Percentiles rank a stretch among this genome's conserved stretches.
Evolutionary conservation across 495 filamentous ascomycete species (phyloP).

Genomic region (Hypomontagnella submonticulosa): DNA sequence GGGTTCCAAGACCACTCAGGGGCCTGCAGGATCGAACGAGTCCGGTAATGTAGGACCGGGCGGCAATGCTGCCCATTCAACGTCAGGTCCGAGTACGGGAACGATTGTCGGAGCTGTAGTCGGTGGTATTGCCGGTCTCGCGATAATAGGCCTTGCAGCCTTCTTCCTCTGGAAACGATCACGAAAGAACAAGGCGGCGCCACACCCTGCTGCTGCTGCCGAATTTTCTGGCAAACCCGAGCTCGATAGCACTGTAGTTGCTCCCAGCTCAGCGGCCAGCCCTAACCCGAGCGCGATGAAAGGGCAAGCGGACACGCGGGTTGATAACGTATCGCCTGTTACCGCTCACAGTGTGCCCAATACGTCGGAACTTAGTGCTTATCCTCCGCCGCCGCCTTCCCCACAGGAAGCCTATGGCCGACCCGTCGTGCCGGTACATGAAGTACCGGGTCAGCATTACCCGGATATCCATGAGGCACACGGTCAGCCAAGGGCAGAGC

Average conservation of each 20-base stretch:
- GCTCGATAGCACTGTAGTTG: slow-evolving; percentile 45
- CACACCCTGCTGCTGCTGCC: neutral
- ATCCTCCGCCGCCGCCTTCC: slow-evolving; percentile 19
- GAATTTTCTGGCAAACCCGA: slow-evolving; percentile 48
- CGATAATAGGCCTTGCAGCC: slow-evolving; percentile 46
- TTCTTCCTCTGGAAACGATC: slow-evolving; percentile 50
- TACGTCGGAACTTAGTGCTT: slow-evolving; percentile 45
- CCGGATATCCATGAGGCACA: slow-evolving; percentile 39
- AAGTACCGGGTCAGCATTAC: slow-evolving; percentile 32
- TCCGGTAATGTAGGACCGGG: slow-evolving; percentile 15
- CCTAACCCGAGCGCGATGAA: slow-evolving; percentile 47
- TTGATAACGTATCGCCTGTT: slow-evolving; percentile 53
- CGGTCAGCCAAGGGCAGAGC: slow-evolving; percentile 41
- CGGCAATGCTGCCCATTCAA: neutral
- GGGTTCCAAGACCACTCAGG: slow-evolving; percentile 8
- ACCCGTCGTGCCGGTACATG: slow-evolving; percentile 23
- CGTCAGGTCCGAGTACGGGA: slow-evolving; percentile 42
- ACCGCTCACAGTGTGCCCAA: slow-evolving; percentile 44
- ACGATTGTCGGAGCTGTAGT: slow-evolving; percentile 52
- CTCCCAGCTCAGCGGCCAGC: slow-evolving; percentile 41
- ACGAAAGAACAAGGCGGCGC: slow-evolving; percentile 12
- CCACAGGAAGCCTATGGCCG: slow-evolving; percentile 38
- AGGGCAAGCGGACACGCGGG: slow-evolving; percentile 26
- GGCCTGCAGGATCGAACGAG: slow-evolving; percentile 12
- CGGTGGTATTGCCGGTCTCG: slow-evolving; percentile 50